Evolutionary conservation across 1,139 yeast species (phyloP), one percentile per base, ranked within the genome.

Genomic region (Pichia sp.): DNA sequence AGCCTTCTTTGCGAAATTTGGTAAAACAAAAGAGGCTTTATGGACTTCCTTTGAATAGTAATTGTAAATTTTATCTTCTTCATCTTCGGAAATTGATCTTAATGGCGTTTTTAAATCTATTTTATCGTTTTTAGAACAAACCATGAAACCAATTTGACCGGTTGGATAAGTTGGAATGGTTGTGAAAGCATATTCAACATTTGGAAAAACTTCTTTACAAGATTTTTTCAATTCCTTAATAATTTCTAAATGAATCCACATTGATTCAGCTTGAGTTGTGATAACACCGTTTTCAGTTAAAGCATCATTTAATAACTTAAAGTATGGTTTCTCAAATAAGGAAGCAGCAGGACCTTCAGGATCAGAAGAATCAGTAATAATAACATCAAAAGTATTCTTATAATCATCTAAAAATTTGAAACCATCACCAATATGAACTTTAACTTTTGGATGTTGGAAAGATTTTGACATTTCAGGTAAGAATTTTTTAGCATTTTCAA

Each of bases 261-360:
- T 83, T 71, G 84, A 86, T 73, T 90, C 97, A 13, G 77, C 71
- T 72, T 89, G 96, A 53, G 96, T 87, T 57, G 95, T 81, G 67
- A 89, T 87, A 55, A 90, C 93, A 66, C 97, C 97, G 66, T 87
- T 81, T n/a, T 69, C 72, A 55, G 93, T 87, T 62, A 90, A 78
- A 28, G 97, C 96, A 60, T 80, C 82, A 66, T 76, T 74, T 71
- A 90, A 77, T 63, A 90, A 77, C 70, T 84, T 77, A 70, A 89
- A 90, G 76, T 89, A 90, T 36, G 88, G 87, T 67, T 84, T 82
- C 72, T 88, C 91, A 80, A 90, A 90, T 56, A 90, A 78, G 31
- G 86, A 77, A 68, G 84, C 96, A 49, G 97, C 97, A 42, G 97
- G 97, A 53, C 97, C 97, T 70, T 90, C 97, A 47, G 97, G 97